Percentiles rank a stretch among this genome's conserved stretches.
Evolutionary conservation across 306 rosid species (phyloP).

Genomic region (Lathyrus aphaca): DNA sequence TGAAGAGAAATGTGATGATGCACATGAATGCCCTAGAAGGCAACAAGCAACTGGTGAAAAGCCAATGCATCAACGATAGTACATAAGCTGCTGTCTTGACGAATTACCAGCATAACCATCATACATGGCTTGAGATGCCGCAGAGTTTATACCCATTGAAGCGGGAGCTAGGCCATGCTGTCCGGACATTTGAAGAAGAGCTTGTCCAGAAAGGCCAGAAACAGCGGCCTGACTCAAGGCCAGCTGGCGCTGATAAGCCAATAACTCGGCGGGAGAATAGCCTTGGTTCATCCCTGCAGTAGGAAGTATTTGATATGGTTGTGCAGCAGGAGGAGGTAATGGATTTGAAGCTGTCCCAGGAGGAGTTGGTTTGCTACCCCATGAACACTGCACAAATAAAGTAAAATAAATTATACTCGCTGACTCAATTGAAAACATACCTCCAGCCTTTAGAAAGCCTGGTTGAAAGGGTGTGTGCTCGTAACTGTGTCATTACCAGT

Average conservation of each 20-base stretch:
- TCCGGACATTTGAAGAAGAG: constrained; percentile 63
- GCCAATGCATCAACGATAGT: constrained; percentile 53
- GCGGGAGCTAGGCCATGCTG: constrained; percentile 63
- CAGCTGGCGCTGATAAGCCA: constrained; percentile 80
- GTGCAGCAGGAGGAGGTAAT: constrained; percentile 60
- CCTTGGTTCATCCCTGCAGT: constrained; percentile 68
- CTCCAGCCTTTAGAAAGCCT: constrained; percentile 14
- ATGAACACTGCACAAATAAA: constrained; percentile 55
- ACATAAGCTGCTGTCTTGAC: constrained; percentile 74
- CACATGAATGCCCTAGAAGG: constrained; percentile 37
- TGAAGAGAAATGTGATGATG: constrained; percentile 37
- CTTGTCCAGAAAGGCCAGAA: constrained; percentile 68
- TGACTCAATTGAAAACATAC: background rate
- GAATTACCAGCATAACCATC: constrained; percentile 70
- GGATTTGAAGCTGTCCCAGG: constrained; percentile 62
- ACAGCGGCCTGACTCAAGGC: constrained; percentile 74
- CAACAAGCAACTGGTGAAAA: constrained; percentile 31
- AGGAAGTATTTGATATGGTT: constrained; percentile 72
- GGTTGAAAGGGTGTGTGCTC: background rate
- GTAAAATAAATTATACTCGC: background rate
- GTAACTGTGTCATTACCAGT: background rate
- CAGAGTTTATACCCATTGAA: constrained; percentile 63
- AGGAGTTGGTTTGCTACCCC: constrained; percentile 75
- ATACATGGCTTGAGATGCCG: constrained; percentile 68
- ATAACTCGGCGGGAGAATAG: constrained; percentile 69